Base-by-base conservation (phyloP, 306 rosid species). In the Lathyrus oleraceus region DNA sequence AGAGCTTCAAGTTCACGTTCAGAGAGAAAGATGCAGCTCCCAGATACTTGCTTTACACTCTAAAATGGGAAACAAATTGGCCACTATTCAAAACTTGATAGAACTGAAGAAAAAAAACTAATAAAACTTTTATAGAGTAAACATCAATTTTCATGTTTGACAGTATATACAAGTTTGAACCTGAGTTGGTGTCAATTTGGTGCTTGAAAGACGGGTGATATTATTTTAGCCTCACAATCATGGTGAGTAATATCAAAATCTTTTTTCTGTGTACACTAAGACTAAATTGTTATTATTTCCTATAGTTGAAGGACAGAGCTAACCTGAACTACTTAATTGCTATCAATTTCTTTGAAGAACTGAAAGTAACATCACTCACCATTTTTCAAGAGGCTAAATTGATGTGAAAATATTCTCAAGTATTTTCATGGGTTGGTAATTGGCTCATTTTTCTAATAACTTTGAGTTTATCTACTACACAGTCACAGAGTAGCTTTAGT, bases 1-100 rank as follows among this genome's bases (percentile, higher is more conserved):
- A 90, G 91, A 80, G 88, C 98, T 85, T 88, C 88, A 16, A 93
- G 77, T 74, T 93, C 94, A 44, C 87, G 52, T 71, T 88, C 92
- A 43, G 98, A 87, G 47, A 81, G 76, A 73, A 77, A 69, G 63
- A 72, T 0, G 64, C 45, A 79, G 79, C 79, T 56, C 74, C 98
- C 98, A 2, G 81, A 71, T 71, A 78, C 27, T 79, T 81, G 90
- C 76, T 74, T 75, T 5, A 58, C 3, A 43, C 30, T 76, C 98
- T 94, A 73, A 60, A 56, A 73, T 16, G 63, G 51, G 6, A 77
- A 72, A 62, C 39, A 80, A 44, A 73, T 35, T 19, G 47, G 54
- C 48, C 57, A 79, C 17, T 30, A 48, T 57, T 75, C 71, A 84
- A 72, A 69, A 67, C 35, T 28, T 64, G n/a, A 45, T 3, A 66